Evolutionary conservation across 345 rosid species (phyloP), one percentile per base, ranked within the genome.

Genomic region (Microthlaspi erraticum): DNA sequence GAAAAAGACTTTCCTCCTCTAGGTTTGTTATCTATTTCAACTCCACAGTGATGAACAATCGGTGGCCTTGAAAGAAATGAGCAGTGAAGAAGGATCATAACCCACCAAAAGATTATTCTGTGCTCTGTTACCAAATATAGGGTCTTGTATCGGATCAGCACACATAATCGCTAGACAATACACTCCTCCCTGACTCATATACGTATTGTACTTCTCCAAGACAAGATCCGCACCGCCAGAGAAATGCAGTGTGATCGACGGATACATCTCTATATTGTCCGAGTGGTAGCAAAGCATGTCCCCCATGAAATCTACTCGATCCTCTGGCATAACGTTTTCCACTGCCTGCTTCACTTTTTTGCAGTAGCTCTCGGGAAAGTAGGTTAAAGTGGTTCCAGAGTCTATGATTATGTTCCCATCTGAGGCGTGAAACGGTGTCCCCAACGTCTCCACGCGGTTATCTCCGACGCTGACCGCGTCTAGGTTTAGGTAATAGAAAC

Each of bases 401-500:
- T 70, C 74, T 60, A 70, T 60, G 11, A 60, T 0, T 3, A 33
- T 71, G 68, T 52, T 61, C 29, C 68, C 54, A 0, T 71, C 53
- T 29, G 10, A 9, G 11, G 68, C 32, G 5, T 71, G 10, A 19
- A 61, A 51, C 12, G 53, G 7, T 71, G 75, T 61, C 45, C 75
- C 75, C 9, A 46, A 3, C 19, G 68, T 71, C 33, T 61, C 75
- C 10, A 71, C 6, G 13, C 45, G 53, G 1, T 5, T 42, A 5
- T 61, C 29, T 0, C 10, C 62, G n/a, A 71, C 38, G 10, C 62
- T 71, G 8, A 71, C 16, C 5, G 75, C 61, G 1, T 61, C 62
- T 41, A 71, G 75, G 54, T 61, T 71, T 31, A 61, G 54, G 62
- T 60, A 52, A 33, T 61, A 71, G n/a, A 41, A 31, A 20, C 34